Evolutionary conservation across 306 rosid species (phyloP).

Genomic region (Lagenaria siceraria): DNA sequence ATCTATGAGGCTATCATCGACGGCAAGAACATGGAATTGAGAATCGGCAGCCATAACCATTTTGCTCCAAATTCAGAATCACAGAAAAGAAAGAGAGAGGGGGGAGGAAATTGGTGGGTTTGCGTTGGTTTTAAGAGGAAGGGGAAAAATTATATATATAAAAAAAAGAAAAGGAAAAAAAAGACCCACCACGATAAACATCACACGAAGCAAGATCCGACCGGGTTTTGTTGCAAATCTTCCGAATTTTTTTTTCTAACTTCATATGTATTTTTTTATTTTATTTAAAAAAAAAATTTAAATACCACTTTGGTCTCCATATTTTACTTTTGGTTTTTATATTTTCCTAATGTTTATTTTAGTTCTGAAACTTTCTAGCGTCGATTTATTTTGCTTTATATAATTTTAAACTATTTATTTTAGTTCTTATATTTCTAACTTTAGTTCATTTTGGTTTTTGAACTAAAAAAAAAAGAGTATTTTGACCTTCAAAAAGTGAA

Average conservation of each 20-base stretch:
- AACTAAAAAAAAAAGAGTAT: too few species aligned
- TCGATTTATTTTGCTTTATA: too few species aligned
- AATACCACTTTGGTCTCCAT: too few species aligned
- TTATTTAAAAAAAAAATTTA: too few species aligned
- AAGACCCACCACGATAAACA: slow-evolving; percentile 6
- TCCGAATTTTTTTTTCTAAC: slow-evolving; percentile 38
- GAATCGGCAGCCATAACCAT: slow-evolving; percentile 61
- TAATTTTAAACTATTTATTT: too few species aligned
- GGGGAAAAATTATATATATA: neutral
- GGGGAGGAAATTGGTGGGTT: neutral
- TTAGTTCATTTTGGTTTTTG: too few species aligned
- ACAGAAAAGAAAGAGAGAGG: neutral
- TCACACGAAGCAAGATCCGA: slow-evolving; percentile 88
- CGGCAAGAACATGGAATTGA: slow-evolving; percentile 78
- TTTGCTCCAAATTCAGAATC: neutral
- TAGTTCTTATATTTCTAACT: too few species aligned
- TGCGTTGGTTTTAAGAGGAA: neutral
- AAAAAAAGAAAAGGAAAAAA: neutral
- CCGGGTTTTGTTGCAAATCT: slow-evolving; percentile 87
- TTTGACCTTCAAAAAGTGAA: too few species aligned
- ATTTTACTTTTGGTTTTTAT: too few species aligned
- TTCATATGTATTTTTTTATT: slow-evolving; percentile 1
- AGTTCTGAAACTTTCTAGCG: too few species aligned
- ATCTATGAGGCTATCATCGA: slow-evolving; percentile 78
- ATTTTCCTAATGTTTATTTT: too few species aligned